A percentile compares a stretch with the other conserved stretches of the same genome.
Conservation (phyloP, 306 rosid genomes). For the Cicer bijugum region DNA sequence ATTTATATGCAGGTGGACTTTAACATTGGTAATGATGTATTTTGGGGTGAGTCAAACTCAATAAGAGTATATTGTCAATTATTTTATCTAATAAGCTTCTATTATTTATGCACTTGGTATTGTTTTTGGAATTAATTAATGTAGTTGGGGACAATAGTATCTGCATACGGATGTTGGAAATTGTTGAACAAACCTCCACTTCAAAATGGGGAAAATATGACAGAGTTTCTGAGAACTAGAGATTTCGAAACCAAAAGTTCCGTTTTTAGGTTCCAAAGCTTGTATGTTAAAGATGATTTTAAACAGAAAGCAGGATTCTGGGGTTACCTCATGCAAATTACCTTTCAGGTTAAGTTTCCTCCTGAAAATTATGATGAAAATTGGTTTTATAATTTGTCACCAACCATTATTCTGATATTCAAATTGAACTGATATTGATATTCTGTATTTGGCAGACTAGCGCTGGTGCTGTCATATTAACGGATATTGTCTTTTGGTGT, state of each 20-base stretch:
- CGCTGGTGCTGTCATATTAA: constrained; percentile 81
- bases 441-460: constrained; percentile 60
- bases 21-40: constrained; percentile 68
- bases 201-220: constrained; percentile 43
- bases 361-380: not conserved
- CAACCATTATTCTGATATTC: constrained; percentile 1
- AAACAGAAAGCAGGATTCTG: constrained; percentile 61
- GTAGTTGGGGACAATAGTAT: constrained; percentile 69
- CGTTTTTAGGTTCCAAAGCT: constrained; percentile 49
- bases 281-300: constrained; percentile 55
- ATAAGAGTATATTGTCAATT: no score
- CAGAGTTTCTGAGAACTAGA: constrained; percentile 42
- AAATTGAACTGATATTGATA: constrained; percentile 40
- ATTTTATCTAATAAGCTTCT: not conserved
- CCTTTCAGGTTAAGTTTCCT: constrained; percentile 58
- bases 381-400: constrained; percentile 33
- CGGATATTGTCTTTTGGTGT: constrained; percentile 86
- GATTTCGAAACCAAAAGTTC: constrained; percentile 51
- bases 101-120: constrained; percentile 4
- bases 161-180: constrained; percentile 79
- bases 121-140: constrained; percentile 13
- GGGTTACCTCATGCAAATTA: constrained; percentile 71
- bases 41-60: constrained; percentile 62
- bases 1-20: constrained; percentile 79
- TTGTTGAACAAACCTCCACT: constrained; percentile 42